Conservation (phyloP, 768 basidiomycete species). For the Lentinus tigrinus region DNA sequence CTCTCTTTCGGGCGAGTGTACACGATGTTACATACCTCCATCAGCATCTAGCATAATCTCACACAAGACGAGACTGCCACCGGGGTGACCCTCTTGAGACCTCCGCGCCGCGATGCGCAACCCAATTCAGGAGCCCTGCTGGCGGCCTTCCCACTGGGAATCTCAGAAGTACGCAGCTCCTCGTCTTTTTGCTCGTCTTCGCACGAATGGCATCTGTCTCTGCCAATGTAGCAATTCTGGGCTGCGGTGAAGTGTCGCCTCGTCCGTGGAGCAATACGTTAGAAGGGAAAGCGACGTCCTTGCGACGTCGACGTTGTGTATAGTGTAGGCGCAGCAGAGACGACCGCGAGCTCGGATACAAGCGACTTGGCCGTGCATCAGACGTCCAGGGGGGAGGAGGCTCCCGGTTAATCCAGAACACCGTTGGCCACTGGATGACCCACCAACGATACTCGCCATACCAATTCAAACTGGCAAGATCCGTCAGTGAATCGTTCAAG, state of each 20-base stretch:
- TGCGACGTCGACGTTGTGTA: conserved; percentile 60
- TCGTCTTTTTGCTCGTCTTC: conserved; percentile 84
- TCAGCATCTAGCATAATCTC: conserved; percentile 86
- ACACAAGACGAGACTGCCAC: conserved; percentile 71
- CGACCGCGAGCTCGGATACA: conserved; percentile 70
- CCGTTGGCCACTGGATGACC: no score
- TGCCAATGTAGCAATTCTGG: conserved; percentile 56
- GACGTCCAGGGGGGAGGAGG: no score
- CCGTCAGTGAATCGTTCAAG: no score
- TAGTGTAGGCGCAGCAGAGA: conserved; percentile 53
- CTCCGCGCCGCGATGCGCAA: conserved; percentile 58
- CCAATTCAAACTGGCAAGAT: no score
- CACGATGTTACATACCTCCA: conserved; percentile 57
- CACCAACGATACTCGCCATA: no score
- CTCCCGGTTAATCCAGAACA: no score
- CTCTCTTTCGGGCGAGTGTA: not conserved
- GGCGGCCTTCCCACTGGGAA: conserved; percentile 67
- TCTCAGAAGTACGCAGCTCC: conserved; percentile 61
- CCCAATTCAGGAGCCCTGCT: conserved; percentile 72
- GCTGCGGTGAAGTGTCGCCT: conserved; percentile 86
- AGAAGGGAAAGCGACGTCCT: conserved; percentile 80
- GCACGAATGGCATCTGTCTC: conserved; percentile 70
- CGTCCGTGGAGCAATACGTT: conserved; percentile 81
- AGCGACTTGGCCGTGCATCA: conserved; percentile 77
- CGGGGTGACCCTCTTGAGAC: conserved; percentile 74